A percentile compares a stretch with the other conserved stretches of the same genome.
These are phyloP conservation scores for carrot (Daucus carota) DNA, from an alignment of 129 eudicot genomes.

Conservation along the genomic window DNA sequence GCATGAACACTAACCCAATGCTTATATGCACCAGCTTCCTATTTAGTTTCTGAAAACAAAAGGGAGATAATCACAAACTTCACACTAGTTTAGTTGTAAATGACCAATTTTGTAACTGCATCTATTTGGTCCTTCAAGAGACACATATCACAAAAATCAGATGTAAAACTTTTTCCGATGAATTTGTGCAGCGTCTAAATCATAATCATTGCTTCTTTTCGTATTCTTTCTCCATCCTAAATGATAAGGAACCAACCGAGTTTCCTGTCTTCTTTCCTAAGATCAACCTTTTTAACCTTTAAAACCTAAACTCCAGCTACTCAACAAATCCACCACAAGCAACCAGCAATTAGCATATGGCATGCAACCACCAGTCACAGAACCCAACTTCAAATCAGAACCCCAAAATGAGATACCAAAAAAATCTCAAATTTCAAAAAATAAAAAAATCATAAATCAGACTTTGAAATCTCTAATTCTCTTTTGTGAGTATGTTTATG, in stretches of 20 bases:
- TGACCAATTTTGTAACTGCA: neutral
- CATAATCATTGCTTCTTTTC: neutral
- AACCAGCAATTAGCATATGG: neutral
- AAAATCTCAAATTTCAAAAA: neutral
- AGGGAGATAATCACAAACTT: neutral
- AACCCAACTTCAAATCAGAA: neutral
- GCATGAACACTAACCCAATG: conserved; percentile 79
- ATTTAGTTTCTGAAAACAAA: conserved; percentile 53
- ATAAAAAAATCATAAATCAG: neutral
- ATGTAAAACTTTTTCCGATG: neutral
- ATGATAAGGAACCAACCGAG: neutral
- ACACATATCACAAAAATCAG: neutral
- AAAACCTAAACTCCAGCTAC: neutral
- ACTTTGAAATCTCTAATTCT: neutral
- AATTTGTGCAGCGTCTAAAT: neutral
- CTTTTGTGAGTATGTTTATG: neutral
- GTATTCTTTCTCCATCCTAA: neutral
- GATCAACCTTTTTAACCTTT: neutral
- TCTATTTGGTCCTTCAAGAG: neutral
- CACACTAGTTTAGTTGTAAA: neutral
- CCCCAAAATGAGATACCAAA: neutral
- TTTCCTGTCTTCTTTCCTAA: neutral
- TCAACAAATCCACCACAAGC: neutral
- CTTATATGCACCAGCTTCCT: conserved; percentile 90
- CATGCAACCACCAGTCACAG: neutral